Evolutionary conservation across 2,329 filamentous ascomycete species (phyloP).

Genomic region (Apiospora kogelbergensis): DNA sequence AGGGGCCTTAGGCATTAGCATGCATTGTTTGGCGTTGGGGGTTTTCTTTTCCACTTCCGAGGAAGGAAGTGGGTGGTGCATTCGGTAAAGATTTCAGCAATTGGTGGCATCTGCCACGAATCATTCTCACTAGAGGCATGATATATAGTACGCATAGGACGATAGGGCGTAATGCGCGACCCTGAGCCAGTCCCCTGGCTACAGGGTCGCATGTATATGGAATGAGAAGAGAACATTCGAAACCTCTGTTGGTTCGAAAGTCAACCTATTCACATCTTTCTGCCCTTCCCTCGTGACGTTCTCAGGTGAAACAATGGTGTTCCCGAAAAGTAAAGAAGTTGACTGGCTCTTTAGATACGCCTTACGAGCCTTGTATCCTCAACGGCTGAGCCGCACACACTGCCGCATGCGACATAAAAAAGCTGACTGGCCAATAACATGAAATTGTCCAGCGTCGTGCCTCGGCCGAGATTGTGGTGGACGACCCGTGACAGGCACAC

Average conservation of each 20-base stretch:
- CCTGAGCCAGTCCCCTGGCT: not conserved
- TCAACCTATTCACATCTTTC: not conserved
- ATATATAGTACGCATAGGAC: conserved; percentile 3
- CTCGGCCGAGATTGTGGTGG: too few relatives aligned
- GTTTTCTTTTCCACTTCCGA: not conserved
- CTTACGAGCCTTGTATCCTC: not conserved
- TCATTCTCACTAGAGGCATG: not conserved
- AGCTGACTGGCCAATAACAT: not conserved
- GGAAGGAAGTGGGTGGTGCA: not conserved
- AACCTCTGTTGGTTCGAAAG: not conserved
- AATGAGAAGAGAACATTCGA: not conserved
- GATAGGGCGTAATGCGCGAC: not conserved
- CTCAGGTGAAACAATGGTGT: not conserved
- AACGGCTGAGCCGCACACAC: not conserved
- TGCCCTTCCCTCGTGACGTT: not conserved
- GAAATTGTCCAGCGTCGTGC: not conserved
- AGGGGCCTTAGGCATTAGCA: not conserved
- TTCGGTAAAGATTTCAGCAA: not conserved
- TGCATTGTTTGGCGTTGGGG: conserved; percentile 1
- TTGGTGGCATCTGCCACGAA: not conserved
- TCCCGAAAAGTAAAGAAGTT: not conserved
- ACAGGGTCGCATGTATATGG: not conserved
- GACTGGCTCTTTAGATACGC: not conserved
- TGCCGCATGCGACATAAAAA: not conserved
- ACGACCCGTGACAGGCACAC: not conserved